Evolutionary conservation across 75 land plant genomes (phyloP), one percentile per base, ranked within the genome.

Genomic region (Adiantum capillusveneris): DNA sequence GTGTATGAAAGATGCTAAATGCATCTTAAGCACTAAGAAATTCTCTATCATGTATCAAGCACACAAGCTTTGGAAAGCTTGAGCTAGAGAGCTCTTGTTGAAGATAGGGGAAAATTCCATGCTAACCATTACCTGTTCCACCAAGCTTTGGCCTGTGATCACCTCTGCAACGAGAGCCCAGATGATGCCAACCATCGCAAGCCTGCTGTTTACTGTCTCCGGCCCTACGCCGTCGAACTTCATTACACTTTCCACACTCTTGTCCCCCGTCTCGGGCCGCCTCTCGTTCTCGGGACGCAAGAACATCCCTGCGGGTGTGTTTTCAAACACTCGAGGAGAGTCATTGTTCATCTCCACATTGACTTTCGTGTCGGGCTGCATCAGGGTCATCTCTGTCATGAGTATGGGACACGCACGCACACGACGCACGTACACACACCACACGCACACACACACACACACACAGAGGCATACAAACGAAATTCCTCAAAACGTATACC

Each of bases 141-240:
- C 22, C 56, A 68, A 26, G 56, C 57, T 68, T 20, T 68, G 54
- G 20, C 71, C 71, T 0, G 71, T 61, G 0, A 51, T 14, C 16
- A 60, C 44, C 30, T 68, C 71, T 16, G 65, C 56, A 18, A 46
- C 57, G 28, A 68, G 51, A 17, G 57, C 71, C 71, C 71, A 68
- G 19, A 44, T 51, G 36, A 68, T 50, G n/a, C 71, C 71, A n/a
- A 68, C 29, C 71, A 68, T 68, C 13, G 71, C 71, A 36, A 68
- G 45, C 18, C 71, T 65, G 55, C 65, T 43, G 57, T 68, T 68
- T 52, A 68, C 49, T 11, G 71, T 68, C 48, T 68, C 71, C 1
- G 65, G 71, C 13, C 53, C 71, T 0, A 62, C 64, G 0, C 71
- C 71, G 24, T 68, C 71, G 45, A 61, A 68, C 27, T 41, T 51